phyloP scores from a whole-genome alignment of 73 alveolate genomes.

The Symbiodinium natans region DNA sequence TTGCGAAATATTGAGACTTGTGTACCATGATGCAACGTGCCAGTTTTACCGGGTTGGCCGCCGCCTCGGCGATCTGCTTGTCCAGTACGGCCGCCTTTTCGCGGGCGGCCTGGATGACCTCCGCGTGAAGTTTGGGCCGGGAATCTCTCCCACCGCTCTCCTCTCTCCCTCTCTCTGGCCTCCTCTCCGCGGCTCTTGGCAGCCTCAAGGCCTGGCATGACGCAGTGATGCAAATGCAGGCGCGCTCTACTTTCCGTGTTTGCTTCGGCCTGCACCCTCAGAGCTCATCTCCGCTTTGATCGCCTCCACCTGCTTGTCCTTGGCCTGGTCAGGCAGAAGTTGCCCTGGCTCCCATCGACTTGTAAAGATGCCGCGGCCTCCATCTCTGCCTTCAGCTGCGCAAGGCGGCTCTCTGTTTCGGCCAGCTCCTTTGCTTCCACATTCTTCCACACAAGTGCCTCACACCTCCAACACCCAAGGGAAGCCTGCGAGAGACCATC shows the following conservation, averaged over 20 bases:
- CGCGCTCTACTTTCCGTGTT: no score
- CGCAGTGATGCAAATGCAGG: no score
- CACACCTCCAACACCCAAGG: background rate
- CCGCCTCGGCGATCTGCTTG: background rate
- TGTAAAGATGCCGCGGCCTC: background rate
- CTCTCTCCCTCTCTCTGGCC: background rate
- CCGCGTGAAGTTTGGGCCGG: background rate
- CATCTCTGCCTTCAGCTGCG: slow-evolving; percentile 5
- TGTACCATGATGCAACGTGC: background rate
- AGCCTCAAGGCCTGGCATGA: slow-evolving; percentile 3
- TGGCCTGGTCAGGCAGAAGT: slow-evolving; percentile 15
- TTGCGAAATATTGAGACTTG: no score
- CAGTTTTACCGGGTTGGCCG: background rate
- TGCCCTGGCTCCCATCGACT: background rate
- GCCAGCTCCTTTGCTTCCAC: background rate
- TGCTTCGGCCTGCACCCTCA: slow-evolving; percentile 37
- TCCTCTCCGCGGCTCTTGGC: background rate
- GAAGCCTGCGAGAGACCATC: slow-evolving; percentile 5
- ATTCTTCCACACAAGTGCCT: background rate
- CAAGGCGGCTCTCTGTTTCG: slow-evolving; percentile 1
- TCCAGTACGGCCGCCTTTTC: background rate
- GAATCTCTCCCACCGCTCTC: no score
- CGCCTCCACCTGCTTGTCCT: slow-evolving; percentile 58
- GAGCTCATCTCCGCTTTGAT: slow-evolving; percentile 73
- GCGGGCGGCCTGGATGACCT: slow-evolving; percentile 8